Base-by-base conservation (phyloP, 106 monocot genomes). In the Phalaenopsis equestris region DNA sequence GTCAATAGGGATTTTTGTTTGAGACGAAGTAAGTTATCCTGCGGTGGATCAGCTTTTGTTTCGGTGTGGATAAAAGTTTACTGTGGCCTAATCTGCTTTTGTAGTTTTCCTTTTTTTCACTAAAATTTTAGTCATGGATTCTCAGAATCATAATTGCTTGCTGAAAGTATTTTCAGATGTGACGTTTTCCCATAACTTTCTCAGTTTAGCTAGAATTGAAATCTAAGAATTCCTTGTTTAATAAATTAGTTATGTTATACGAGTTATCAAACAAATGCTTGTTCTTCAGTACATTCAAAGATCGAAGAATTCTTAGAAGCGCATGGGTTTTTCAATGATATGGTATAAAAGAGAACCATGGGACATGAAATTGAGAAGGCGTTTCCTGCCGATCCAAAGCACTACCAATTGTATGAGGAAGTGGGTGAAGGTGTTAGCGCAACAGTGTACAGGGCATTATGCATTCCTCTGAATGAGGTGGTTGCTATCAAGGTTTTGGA, bases 401-500 rank as follows among this genome's bases (percentile, higher is more conserved):
- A 96, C 72, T 96, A 96, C 78, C 84, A 97, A 77, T 77, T 97
- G 65, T 90, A 85, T 85, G 96, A 97, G 82, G 94, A 92, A 90
- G 83, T 97, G 81, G 96, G 96, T 65, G 96, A 91, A 84, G 96
- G 96, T 77, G 90, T 96, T 45, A 96, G 96, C 82, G 96, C 93
- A 42, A 96, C 87, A 41, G 96, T 97, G 18, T 88, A 89, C 81
- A 85, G 90, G 79, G 96, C 96, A 65, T 89, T 92, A 5, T 97
- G 96, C 78, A 79, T 97, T 79, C 94, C 96, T 42, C 86, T 86
- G 42, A 90, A 97, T 78, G 86, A 89, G 79, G 85, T 88, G 65
- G 94, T 97, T 85, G 96, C 96, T 37, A 94, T 97, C 21, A 97
- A 97, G 80, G 94, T 94, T 80, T 83, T 97, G 77, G 93, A 97